Conservation (phyloP, 164 flowering plant genomes). For the Nelumbo lutea region DNA sequence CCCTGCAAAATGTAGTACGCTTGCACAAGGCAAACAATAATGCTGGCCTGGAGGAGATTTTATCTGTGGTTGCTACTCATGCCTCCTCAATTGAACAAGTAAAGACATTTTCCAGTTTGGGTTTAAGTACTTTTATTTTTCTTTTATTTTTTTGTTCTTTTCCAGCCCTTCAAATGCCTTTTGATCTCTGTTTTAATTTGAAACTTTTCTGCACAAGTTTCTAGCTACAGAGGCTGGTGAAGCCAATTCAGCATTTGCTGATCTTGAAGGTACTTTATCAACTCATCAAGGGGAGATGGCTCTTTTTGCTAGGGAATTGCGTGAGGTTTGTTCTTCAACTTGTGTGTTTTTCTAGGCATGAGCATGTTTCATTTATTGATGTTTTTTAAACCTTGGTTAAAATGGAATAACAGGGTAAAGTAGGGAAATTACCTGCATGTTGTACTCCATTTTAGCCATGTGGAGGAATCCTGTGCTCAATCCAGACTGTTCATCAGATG, state of each 20-base stretch:
- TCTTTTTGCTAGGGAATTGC: constrained; percentile 68
- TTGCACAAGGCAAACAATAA: constrained; percentile 72
- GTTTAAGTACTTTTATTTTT: neutral
- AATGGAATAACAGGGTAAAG: too few species aligned
- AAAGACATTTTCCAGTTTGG: neutral
- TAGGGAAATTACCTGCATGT: too few species aligned
- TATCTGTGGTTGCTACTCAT: constrained; percentile 44
- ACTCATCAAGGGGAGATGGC: constrained; percentile 85
- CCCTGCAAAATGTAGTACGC: constrained; percentile 79
- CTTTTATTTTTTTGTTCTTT: too few species aligned
- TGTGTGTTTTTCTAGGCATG: neutral
- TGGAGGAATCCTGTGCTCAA: too few species aligned
- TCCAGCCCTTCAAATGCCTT: neutral
- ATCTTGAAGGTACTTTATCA: constrained; percentile 59
- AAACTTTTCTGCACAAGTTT: constrained; percentile 35
- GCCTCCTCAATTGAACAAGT: constrained; percentile 59
- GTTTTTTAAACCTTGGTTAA: neutral
- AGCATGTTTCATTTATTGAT: too few species aligned
- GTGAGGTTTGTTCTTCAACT: constrained; percentile 48
- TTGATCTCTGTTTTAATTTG: neutral
- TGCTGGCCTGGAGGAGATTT: constrained; percentile 74
- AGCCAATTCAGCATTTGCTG: constrained; percentile 56
- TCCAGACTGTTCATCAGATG: too few species aligned
- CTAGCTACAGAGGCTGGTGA: constrained; percentile 43
- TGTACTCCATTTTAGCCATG: too few species aligned